These are phyloP conservation scores for Simplicillium sp. DNA, from an alignment of 2,329 filamentous ascomycete species.

Conservation along the genomic window DNA sequence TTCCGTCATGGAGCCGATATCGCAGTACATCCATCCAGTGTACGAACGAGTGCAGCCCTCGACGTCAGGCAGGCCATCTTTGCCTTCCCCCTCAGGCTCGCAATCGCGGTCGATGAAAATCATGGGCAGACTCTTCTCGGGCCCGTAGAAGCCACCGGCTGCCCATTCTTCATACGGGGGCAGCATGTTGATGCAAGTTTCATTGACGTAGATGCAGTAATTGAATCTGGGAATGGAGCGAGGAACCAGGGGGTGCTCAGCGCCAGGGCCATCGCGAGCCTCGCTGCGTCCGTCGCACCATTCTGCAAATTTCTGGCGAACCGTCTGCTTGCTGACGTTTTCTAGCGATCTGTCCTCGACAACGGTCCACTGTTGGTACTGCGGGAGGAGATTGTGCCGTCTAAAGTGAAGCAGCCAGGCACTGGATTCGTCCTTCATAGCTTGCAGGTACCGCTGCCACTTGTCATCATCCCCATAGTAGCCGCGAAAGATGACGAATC, in stretches of 20 bases:
- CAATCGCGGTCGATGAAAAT: no score
- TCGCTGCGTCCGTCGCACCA: neutral
- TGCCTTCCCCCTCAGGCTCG: neutral
- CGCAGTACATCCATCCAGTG: slow-evolving; percentile 1
- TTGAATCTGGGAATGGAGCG: slow-evolving; percentile 1
- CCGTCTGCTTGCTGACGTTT: neutral
- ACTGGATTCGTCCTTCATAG: neutral
- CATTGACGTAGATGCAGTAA: slow-evolving; percentile 2
- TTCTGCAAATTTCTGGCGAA: neutral
- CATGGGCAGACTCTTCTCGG: no score
- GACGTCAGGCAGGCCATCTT: neutral
- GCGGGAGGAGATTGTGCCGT: neutral
- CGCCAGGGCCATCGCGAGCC: neutral
- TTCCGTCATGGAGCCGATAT: slow-evolving; percentile 10
- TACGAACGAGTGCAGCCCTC: neutral
- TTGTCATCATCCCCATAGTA: slow-evolving; percentile 1
- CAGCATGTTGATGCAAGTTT: slow-evolving; percentile 1
- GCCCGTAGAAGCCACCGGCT: no score
- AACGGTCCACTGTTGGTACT: slow-evolving; percentile 2
- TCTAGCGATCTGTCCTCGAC: slow-evolving; percentile 2
- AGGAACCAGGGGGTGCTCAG: neutral
- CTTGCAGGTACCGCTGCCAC: neutral
- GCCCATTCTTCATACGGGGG: neutral
- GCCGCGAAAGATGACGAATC: slow-evolving; percentile 3
- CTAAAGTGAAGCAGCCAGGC: neutral